These are phyloP conservation scores for Pilatotrama ljubarskyi DNA, from an alignment of 768 basidiomycete genomes.

Conservation along the genomic window DNA sequence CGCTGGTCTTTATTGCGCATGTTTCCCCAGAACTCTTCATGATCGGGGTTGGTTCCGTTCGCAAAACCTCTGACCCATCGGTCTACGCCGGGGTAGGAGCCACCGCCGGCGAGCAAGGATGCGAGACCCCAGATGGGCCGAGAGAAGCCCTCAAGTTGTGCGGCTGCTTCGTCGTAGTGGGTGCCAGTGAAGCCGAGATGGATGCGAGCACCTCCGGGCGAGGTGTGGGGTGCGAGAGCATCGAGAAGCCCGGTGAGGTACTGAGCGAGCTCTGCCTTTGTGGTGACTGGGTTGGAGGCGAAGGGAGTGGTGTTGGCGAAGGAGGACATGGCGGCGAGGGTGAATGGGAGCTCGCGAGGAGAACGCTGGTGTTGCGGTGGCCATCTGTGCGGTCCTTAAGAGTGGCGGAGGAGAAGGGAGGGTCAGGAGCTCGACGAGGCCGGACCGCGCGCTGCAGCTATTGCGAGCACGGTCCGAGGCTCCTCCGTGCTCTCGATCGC, in stretches of 20 bases:
- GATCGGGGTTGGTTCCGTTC: conserved; percentile 65
- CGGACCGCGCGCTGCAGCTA: conserved; percentile 15
- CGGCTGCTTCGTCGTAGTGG: conserved; percentile 71
- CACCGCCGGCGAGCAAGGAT: conserved; percentile 64
- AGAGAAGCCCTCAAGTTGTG: conserved; percentile 76
- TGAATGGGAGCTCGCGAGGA: neutral
- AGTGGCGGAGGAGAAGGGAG: neutral
- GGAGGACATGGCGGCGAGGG: conserved; percentile 19
- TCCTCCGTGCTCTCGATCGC: conserved; percentile 6
- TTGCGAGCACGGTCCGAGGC: conserved; percentile 17
- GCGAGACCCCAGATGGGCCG: conserved; percentile 77
- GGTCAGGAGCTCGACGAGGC: conserved; percentile 22
- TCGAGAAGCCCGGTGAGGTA: conserved; percentile 64
- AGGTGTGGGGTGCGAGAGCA: conserved; percentile 67
- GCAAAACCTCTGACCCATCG: conserved; percentile 68
- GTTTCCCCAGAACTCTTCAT: conserved; percentile 73
- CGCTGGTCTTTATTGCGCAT: conserved; percentile 76
- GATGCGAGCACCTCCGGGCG: conserved; percentile 70
- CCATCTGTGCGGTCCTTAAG: conserved; percentile 3
- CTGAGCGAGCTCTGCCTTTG: conserved; percentile 55
- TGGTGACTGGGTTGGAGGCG: conserved; percentile 59
- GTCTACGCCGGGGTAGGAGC: conserved; percentile 53
- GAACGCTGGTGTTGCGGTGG: neutral
- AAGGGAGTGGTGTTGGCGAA: conserved; percentile 41
- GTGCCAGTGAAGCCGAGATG: conserved; percentile 70